phyloP scores from a whole-genome alignment of 2,329 filamentous ascomycete species.

The Fusarium fujikuroi region DNA sequence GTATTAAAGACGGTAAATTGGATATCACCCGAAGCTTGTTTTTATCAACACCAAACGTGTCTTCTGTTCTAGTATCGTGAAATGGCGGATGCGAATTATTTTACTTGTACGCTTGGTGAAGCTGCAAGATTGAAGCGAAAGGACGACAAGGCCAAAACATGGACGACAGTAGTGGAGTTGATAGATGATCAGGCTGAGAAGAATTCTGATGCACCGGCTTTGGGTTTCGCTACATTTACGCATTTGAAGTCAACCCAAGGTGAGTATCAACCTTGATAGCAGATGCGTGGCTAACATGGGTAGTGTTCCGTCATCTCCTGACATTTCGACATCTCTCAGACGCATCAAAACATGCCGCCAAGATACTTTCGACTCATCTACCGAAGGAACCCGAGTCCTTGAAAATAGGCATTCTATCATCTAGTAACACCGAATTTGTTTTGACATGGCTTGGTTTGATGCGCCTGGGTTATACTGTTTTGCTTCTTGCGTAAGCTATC shows the following conservation, averaged over 20 bases:
- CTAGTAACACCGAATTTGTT: conserved; percentile 67
- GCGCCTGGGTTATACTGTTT: conserved; percentile 62
- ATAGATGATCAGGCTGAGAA: conserved; percentile 58
- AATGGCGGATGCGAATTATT: conserved; percentile 58
- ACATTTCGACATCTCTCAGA: conserved; percentile 46
- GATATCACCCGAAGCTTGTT: too few species aligned
- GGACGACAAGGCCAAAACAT: conserved; percentile 35
- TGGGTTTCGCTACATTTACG: conserved; percentile 58
- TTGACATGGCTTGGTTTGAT: conserved; percentile 70
- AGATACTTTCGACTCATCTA: conserved; percentile 14
- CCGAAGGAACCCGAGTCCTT: background rate
- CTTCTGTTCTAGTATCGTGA: accelerated
- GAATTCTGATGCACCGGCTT: conserved; percentile 54
- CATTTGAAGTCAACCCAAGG: conserved; percentile 3
- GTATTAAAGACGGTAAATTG: too few species aligned
- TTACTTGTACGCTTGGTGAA: conserved; percentile 70
- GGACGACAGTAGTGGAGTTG: conserved; percentile 61
- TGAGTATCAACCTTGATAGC: background rate
- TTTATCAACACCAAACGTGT: accelerated
- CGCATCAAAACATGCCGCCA: conserved; percentile 51
- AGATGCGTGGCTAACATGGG: background rate
- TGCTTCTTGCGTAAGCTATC: conserved; percentile 63
- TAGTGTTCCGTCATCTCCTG: conserved; percentile 25
- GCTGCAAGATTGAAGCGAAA: conserved; percentile 53
- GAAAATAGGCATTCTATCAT: conserved; percentile 60